Evolutionary conservation across 306 rosid species (phyloP), one percentile per base, ranked within the genome.

Genomic region (Dryas alaskensis): DNA sequence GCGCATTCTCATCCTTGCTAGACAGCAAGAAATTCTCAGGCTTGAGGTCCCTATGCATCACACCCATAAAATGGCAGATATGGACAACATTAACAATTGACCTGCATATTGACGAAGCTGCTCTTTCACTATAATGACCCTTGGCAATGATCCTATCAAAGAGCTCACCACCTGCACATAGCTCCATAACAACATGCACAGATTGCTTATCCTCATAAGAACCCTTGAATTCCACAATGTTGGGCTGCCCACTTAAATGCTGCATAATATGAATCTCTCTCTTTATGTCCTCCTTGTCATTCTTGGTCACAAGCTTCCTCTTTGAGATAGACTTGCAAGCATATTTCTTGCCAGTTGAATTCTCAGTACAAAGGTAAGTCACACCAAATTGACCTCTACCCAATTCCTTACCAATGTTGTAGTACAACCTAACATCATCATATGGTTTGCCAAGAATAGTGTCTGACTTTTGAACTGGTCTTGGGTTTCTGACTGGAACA

Each of bases 351-450:
- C 93, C 88, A 8, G 85, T 87, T 73, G 97, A 86, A 80, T 58
- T 89, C 76, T 93, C 96, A 25, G 84, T 83, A 76, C 98, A 90
- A 0, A 86, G 89, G 70, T 89, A 89, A 14, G 89, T 89, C 46
- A 93, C 98, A 58, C 97, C 98, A 82, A 90, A 93, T 82, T 89
- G 93, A 4, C 98, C 98, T 79, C 98, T 86, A 47, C 98, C 97
- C 73, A 93, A 84, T 78, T 92, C 96, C 57, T 86, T 92, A 3
- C 95, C 96, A 39, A 92, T 44, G 4, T 84, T 70, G 71, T 92
- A 92, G 58, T 60, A 67, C 78, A 77, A 50, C 72, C 67, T 92
- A 37, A 92, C 92, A 81, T 93, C 93, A 76, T 90, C 97, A 70
- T 66, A 87, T 52, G 91, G 81, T 68, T 85, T 93, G 14, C 92